phyloP scores from a whole-genome alignment of 768 basidiomycete genomes.

The Rubroboletus pulcherrimus region DNA sequence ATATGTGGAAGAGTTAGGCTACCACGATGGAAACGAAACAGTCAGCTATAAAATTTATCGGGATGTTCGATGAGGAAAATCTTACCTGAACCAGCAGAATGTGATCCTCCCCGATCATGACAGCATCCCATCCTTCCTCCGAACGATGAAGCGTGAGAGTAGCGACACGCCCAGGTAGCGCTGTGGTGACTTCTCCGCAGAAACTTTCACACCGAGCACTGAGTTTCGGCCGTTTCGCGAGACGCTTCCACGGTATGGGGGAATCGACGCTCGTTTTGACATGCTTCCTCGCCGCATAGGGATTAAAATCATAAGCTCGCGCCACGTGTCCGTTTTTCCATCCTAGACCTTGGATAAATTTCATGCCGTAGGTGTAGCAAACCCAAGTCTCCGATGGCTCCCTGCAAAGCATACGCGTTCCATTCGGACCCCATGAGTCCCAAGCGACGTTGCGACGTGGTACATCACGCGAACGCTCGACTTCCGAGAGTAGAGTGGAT shows the following conservation, averaged over 20 bases:
- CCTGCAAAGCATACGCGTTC: conserved; percentile 28
- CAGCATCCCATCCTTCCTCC: conserved; percentile 26
- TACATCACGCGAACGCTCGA: conserved; percentile 11
- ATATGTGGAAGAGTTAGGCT: conserved; percentile 16
- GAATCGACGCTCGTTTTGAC: conserved; percentile 8
- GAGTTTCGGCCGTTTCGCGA: conserved; percentile 10
- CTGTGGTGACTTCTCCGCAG: conserved; percentile 21
- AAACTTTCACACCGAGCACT: conserved; percentile 17
- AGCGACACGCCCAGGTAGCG: conserved; percentile 28
- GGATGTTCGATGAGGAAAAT: background rate
- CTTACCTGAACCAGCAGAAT: conserved; percentile 34
- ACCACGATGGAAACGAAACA: background rate
- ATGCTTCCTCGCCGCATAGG: conserved; percentile 16
- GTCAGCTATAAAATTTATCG: background rate
- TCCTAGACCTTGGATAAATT: conserved; percentile 25
- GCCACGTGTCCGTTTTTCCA: conserved; percentile 21
- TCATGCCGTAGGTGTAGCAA: conserved; percentile 35
- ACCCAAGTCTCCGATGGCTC: conserved; percentile 33
- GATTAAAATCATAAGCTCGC: conserved; percentile 34
- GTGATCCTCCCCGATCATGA: conserved; percentile 36
- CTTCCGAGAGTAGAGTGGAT: conserved; percentile 28
- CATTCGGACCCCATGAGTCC: conserved; percentile 31
- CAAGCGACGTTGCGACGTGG: conserved; percentile 20
- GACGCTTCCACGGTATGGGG: conserved; percentile 15
- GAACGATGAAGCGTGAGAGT: conserved; percentile 10